phyloP scores from a whole-genome alignment of 306 rosid species.

The Quercus ilex region DNA sequence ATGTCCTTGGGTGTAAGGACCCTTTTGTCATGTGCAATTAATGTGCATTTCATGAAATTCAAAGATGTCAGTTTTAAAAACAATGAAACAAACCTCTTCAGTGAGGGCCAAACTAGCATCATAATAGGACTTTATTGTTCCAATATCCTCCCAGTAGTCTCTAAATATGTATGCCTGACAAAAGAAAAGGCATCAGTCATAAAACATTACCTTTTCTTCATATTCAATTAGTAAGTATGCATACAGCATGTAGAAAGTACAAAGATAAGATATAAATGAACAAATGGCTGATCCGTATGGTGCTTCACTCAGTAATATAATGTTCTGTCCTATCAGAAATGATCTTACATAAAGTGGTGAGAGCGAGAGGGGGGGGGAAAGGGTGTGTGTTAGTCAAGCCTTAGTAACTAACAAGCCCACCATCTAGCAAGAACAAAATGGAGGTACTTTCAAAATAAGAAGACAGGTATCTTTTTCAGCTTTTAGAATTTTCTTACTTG shows the following conservation, averaged over 20 bases:
- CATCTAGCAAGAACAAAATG: neutral
- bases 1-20: neutral
- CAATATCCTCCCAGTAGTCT: conserved; percentile 98
- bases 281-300: neutral
- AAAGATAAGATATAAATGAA: neutral
- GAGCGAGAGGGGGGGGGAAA: neutral
- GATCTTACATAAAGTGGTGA: neutral
- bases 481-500: conserved; percentile 51
- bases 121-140: conserved; percentile 71
- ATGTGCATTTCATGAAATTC: neutral
- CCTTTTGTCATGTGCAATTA: neutral
- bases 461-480: neutral
- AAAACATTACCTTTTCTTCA: conserved; percentile 3
- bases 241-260: neutral
- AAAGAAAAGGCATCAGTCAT: conserved; percentile 14
- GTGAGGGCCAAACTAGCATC: conserved; percentile 92
- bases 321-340: neutral
- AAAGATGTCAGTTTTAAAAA: neutral
- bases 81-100: conserved; percentile 59
- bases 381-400: neutral
- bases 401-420: neutral
- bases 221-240: neutral
- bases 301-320: neutral
- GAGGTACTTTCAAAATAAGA: neutral
- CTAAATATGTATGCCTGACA: conserved; percentile 65